Base-by-base conservation (phyloP, 352 stramenopile genomes). In the Pythium coloratum region DNA sequence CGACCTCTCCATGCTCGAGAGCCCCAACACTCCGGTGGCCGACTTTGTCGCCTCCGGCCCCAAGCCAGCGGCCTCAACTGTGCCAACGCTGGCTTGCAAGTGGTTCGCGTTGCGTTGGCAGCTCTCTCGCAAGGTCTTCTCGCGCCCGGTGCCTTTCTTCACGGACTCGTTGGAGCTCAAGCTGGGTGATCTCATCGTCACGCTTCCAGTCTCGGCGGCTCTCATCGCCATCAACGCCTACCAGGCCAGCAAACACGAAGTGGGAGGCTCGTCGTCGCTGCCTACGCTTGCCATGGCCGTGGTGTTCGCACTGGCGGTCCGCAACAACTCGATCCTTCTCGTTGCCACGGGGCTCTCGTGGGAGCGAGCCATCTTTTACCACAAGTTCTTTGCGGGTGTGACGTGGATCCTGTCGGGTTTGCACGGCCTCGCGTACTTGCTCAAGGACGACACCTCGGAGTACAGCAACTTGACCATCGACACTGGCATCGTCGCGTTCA, bases 261-360 rank as follows among this genome's bases (percentile, higher is more conserved):
- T 71, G 0, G 24, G 18, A 2, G 40, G 18, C 14, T 71, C 69
- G 1, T 78, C 77, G 0, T 62, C 53, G 12, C 60, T 68, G 9
- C 54, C 80, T 13, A 63, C 66, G 4, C 57, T 81, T 46, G 67
- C 67, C 4, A 64, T 88, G 36, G 40, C 78, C 10, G 3, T 84
- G 20, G 70, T 80, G 2, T 83, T 86, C 59, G 61, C 74, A 9
- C 61, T 88, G 0, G 67, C 76, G 1, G 66, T 88, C 3, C 76
- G 80, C 40, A 86, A 89, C 65, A 86, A 88, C 59, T 76, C 71
- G 26, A 58, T 77, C 26, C 69, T 88, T 9, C 60, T 82, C n/a
- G 26, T 55, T 4, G 38, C 76, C 33, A 85, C 76, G 3, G 80
- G 77, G 1, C 66, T 88, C 18, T 73, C 80, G 1, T 88, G 82